These are phyloP conservation scores for Clathrus columnatus DNA, from an alignment of 768 basidiomycete species.

Conservation along the genomic window DNA sequence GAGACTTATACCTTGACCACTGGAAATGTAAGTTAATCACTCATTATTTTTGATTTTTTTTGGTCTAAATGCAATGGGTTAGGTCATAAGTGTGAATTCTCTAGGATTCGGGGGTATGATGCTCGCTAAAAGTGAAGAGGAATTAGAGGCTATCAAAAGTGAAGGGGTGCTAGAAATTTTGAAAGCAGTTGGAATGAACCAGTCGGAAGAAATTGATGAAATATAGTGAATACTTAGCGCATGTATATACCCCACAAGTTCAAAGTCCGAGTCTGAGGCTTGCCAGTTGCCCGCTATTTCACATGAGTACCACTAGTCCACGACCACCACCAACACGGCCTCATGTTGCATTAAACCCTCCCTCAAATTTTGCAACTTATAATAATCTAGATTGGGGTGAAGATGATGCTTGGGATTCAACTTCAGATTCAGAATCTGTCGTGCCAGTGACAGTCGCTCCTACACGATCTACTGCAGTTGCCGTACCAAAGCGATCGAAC, in stretches of 20 bases:
- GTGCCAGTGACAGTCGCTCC: constrained; percentile 14
- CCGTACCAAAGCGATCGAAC: constrained; percentile 38
- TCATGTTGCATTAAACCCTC: constrained; percentile 56
- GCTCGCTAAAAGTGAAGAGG: constrained; percentile 74
- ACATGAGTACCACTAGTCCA: constrained; percentile 17
- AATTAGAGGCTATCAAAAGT: constrained; percentile 58
- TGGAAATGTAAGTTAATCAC: constrained; percentile 28
- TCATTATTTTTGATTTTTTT: not conserved
- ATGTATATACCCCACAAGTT: not conserved
- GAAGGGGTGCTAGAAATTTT: constrained; percentile 59
- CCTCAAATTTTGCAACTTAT: constrained; percentile 33
- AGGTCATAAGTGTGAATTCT: constrained; percentile 64
- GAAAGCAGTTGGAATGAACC: constrained; percentile 52
- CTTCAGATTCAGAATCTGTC: constrained; percentile 63
- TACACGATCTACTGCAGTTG: constrained; percentile 29
- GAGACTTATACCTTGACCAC: constrained; percentile 53
- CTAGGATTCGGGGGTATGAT: constrained; percentile 87
- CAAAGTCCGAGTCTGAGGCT: not conserved
- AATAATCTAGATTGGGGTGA: constrained; percentile 59
- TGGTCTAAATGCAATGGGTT: not conserved
- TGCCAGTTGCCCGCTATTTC: not conserved
- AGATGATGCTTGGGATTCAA: constrained; percentile 82
- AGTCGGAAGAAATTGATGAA: not conserved
- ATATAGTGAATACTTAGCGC: not conserved
- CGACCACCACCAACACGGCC: constrained; percentile 67